phyloP scores from a whole-genome alignment of 306 rosid genomes.

The Cucumis hystrix region DNA sequence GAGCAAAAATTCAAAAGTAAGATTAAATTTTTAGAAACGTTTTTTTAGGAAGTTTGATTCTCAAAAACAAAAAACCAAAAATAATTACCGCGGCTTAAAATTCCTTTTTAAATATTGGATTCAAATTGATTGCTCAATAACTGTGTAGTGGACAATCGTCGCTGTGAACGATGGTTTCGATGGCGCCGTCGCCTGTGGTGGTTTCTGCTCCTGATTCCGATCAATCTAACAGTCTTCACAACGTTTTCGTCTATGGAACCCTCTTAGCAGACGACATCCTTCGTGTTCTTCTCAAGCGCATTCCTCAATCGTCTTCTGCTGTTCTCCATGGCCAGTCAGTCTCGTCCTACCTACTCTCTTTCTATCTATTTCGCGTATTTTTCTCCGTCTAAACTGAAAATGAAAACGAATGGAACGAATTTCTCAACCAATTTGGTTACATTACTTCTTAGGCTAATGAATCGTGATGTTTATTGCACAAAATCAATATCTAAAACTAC shows the following conservation, averaged over 20 bases:
- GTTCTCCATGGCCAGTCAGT: conserved; percentile 53
- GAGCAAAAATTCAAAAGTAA: no score
- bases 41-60: no score
- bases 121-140: no score
- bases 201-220: background rate
- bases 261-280: conserved; percentile 77
- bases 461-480: no score
- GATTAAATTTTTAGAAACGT: no score
- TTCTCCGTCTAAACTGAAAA: no score
- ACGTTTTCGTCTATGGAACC: conserved; percentile 81
- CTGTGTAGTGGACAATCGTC: background rate
- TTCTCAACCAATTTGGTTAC: background rate
- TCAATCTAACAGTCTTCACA: background rate
- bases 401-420: background rate
- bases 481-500: background rate
- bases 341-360: conserved; percentile 12
- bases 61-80: no score
- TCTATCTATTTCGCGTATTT: background rate
- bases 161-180: conserved; percentile 13
- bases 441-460: background rate
- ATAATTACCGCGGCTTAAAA: no score
- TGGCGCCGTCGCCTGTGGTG: background rate
- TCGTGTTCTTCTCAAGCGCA: conserved; percentile 43
- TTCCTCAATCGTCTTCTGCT: conserved; percentile 48
- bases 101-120: no score